phyloP scores from a whole-genome alignment of 306 rosid genomes.

The Pterocarpus santalinus region DNA sequence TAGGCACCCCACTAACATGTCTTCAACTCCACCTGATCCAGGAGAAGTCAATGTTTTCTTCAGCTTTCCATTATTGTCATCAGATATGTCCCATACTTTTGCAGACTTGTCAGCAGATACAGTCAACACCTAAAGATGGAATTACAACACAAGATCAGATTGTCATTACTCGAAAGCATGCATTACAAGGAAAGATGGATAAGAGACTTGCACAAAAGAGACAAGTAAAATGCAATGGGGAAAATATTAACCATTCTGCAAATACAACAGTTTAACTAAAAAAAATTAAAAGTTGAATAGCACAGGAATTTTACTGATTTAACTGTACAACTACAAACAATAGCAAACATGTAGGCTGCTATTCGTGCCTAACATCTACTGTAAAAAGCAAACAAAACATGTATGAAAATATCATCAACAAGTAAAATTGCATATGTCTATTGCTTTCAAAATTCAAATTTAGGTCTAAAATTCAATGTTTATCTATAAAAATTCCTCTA shows the following conservation, averaged over 20 bases:
- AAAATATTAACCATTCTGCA: conserved; percentile 18
- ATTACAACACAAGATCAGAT: conserved; percentile 46
- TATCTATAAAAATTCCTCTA: neutral
- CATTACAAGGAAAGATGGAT: conserved; percentile 8
- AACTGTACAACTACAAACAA: neutral
- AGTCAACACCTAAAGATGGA: conserved; percentile 75
- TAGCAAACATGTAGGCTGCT: neutral
- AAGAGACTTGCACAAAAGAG: conserved; percentile 22
- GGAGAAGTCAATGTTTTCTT: conserved; percentile 76
- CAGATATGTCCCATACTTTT: conserved; percentile 86
- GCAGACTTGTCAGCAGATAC: conserved; percentile 98
- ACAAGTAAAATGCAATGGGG: conserved; percentile 11
- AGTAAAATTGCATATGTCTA: conserved; percentile 15
- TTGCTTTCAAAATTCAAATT: conserved; percentile 31
- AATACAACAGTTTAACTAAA: conserved; percentile 9
- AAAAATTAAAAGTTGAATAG: conserved; percentile 14
- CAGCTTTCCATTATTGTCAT: conserved; percentile 80
- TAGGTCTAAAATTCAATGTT: conserved; percentile 11
- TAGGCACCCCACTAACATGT: conserved; percentile 91
- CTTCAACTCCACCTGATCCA: conserved; percentile 91
- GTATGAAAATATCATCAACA: conserved; percentile 32
- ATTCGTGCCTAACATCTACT: conserved; percentile 6
- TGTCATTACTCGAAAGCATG: conserved; percentile 8
- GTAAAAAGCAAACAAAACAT: conserved; percentile 18
- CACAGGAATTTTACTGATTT: conserved; percentile 8